phyloP scores from a whole-genome alignment of 148 eudicot genomes.

The Rhododendron williamsianum region DNA sequence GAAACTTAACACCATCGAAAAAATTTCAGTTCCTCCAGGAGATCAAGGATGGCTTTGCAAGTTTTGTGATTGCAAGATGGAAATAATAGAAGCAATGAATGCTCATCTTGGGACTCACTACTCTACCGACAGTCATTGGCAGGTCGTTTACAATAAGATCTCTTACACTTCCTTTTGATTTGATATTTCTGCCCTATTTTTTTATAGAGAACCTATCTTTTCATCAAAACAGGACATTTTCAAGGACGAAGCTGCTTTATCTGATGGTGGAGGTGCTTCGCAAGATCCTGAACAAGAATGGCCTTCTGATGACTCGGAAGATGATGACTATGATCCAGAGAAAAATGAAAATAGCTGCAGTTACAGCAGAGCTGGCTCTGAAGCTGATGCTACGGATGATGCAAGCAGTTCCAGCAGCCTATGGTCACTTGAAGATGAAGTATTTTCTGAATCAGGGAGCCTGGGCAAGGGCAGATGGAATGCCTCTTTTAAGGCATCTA shows the following conservation, averaged over 20 bases:
- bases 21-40: constrained; percentile 69
- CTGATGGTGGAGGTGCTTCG: constrained; percentile 40
- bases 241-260: constrained; percentile 72
- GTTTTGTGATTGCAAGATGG: constrained; percentile 75
- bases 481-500: constrained; percentile 17
- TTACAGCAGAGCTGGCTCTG: constrained; percentile 26
- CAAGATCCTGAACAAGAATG: constrained; percentile 58
- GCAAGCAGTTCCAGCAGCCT: constrained; percentile 49
- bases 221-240: constrained; percentile 62
- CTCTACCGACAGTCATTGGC: constrained; percentile 58
- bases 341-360: constrained; percentile 35
- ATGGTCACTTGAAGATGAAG: constrained; percentile 68
- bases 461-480: constrained; percentile 21
- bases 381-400: constrained; percentile 30
- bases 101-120: constrained; percentile 92
- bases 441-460: constrained; percentile 31
- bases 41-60: constrained; percentile 93
- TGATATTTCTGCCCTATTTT: background rate
- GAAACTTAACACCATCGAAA: constrained; percentile 17
- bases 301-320: constrained; percentile 98
- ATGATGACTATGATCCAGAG: constrained; percentile 80
- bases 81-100: constrained; percentile 73
- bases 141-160: constrained; percentile 42
- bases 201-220: background rate
- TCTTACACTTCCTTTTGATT: background rate